These are phyloP conservation scores for Aspergillus carlsbadensis DNA, from an alignment of 495 filamentous ascomycete genomes.

Conservation along the genomic window DNA sequence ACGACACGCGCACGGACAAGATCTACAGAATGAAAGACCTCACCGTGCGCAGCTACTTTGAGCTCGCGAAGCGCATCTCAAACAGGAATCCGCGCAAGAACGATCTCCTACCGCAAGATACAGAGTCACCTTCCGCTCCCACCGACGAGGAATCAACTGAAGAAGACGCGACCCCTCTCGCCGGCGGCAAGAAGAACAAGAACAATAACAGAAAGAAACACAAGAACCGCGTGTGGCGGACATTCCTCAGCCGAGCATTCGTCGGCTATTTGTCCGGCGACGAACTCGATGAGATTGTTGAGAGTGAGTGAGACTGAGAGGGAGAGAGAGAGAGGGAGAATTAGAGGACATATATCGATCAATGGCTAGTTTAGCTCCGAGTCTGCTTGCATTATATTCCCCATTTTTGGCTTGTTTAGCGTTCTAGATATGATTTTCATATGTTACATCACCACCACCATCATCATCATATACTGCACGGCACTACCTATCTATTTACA, in stretches of 20 bases:
- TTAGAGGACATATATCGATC: too few species aligned
- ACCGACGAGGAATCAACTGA: conserved; percentile 19
- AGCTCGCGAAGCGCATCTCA: conserved; percentile 77
- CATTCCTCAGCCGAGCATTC: conserved; percentile 78
- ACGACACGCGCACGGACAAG: conserved; percentile 70
- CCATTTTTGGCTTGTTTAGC: too few species aligned
- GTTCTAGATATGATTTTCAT: neutral
- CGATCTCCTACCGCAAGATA: conserved; percentile 2
- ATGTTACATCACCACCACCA: too few species aligned
- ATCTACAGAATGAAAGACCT: conserved; percentile 76
- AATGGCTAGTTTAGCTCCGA: too few species aligned
- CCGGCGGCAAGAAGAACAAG: conserved; percentile 1
- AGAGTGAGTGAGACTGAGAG: neutral
- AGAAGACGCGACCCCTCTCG: too few species aligned
- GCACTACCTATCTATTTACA: neutral
- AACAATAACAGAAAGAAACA: conserved; percentile 46
- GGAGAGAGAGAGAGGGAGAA: too few species aligned
- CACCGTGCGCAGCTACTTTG: conserved; percentile 77
- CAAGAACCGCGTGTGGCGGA: conserved; percentile 60
- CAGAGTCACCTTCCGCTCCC: conserved; percentile 16
- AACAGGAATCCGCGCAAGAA: conserved; percentile 39
- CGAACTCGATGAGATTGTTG: conserved; percentile 20
- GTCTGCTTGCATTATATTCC: too few species aligned
- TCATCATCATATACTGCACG: neutral
- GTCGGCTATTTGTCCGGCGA: conserved; percentile 58